Base-by-base conservation (phyloP, 495 filamentous ascomycete genomes). In the Bombardia bombarda region DNA sequence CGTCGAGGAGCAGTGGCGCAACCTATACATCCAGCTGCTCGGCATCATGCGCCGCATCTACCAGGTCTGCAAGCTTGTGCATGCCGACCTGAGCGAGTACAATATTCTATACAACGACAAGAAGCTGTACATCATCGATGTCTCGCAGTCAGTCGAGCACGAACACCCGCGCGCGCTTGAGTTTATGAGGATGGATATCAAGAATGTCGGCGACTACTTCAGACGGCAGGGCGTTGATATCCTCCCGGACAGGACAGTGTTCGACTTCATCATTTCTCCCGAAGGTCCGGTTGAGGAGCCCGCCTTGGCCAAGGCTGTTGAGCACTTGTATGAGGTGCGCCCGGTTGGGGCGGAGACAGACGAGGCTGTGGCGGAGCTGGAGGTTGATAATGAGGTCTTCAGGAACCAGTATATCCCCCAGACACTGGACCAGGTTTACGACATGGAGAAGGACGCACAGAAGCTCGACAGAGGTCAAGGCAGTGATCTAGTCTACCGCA, bases 61-160 rank as follows among this genome's bases (percentile, higher is more conserved):
- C 64, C 87, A 92, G 57, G 77, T 78, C 12, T 96, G 93, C 68
- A 76, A 69, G 36, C 78, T 98, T 3, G 93, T 98, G 1, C 92
- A 98, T 58, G 92, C 88, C 9, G 92, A 98, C 77, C 61, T 98
- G 53, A 92, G 86, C 63, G 92, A 97, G 68, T 98, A 97, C 70
- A 98, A 98, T 52, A 76, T 95, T 33, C 76, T 98, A 0, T 97
- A 93, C 66, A 79, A 95, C 62, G 74, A 89, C 52, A 71, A 77
- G 34, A 79, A 81, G 51, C 74, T 95, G 0, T 93, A 84, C 72
- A 81, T 98, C 56, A 98, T 98, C 53, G 92, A 98, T 68, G 92
- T 98, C 33, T 94, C 87, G 50, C 92, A 98, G 63, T 87, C 81
- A 53, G 92, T 98, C 21, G 92, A 96, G 67, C 89, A 95, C 57